A percentile compares a stretch with the other conserved stretches of the same genome.
Conservation (phyloP, 2,329 filamentous ascomycete species). For the Talaromyces sp. region DNA sequence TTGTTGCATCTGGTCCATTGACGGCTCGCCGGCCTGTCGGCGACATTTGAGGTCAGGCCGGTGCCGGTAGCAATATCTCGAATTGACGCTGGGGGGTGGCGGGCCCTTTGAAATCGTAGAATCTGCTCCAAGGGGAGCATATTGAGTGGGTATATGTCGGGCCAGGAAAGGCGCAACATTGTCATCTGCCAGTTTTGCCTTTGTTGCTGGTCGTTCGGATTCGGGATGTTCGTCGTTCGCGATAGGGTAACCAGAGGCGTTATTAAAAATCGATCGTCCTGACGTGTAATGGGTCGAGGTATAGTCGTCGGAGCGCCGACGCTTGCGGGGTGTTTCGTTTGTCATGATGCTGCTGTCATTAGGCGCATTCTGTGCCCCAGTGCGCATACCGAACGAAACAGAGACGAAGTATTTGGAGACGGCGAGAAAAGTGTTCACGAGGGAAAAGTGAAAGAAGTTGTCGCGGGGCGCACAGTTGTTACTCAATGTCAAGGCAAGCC, state of each 20-base stretch:
- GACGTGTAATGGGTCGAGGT: conserved; percentile 6
- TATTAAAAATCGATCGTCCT: conserved; percentile 10
- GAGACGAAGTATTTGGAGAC: neutral
- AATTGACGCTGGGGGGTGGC: conserved; percentile 55
- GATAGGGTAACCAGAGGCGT: neutral
- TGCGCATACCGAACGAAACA: conserved; percentile 1
- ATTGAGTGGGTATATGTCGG: conserved; percentile 83
- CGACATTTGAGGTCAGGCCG: conserved; percentile 90
- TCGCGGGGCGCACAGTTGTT: too few relatives aligned
- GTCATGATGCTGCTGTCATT: conserved; percentile 1
- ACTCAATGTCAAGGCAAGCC: neutral
- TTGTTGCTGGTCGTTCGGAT: conserved; percentile 1
- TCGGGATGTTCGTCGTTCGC: neutral
- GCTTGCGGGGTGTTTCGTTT: conserved; percentile 3
- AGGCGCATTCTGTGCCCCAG: neutral
- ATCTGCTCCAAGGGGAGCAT: conserved; percentile 63
- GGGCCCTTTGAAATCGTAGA: conserved; percentile 22
- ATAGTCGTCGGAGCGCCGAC: conserved; percentile 7
- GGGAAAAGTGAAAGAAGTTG: neutral
- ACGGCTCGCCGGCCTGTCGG: conserved; percentile 85
- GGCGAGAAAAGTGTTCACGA: neutral
- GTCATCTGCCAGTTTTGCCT: conserved; percentile 62
- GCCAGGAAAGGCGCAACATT: conserved; percentile 83
- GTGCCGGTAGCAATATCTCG: conserved; percentile 93
- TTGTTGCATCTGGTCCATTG: conserved; percentile 90